Conservation (phyloP, 2,329 filamentous ascomycete genomes). For the Triangularia setosa region DNA sequence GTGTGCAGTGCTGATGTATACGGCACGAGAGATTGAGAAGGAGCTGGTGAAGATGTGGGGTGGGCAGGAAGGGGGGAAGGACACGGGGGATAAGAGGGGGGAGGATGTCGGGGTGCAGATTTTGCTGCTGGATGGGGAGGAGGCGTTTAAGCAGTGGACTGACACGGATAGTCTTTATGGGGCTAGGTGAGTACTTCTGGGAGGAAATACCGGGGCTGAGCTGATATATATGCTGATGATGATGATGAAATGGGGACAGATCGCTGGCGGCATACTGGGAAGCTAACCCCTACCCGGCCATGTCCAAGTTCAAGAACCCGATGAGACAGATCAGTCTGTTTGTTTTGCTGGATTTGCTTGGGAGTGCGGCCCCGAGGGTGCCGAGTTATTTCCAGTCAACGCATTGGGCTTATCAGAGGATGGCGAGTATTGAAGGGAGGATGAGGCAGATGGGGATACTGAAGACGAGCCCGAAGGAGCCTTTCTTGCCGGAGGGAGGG, state of each 20-base stretch:
- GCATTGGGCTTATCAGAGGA: slow-evolving; percentile 84
- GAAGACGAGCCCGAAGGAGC: slow-evolving; percentile 44
- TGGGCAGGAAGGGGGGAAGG: slow-evolving; percentile 19
- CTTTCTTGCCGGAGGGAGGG: slow-evolving; percentile 27
- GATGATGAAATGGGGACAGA: slow-evolving; percentile 32
- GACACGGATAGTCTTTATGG: slow-evolving; percentile 73
- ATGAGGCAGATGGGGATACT: slow-evolving; percentile 65
- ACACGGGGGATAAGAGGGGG: slow-evolving; percentile 51
- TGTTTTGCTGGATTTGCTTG: slow-evolving; percentile 85
- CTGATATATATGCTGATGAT: background rate
- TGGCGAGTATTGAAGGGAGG: slow-evolving; percentile 71
- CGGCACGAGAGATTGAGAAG: slow-evolving; percentile 65
- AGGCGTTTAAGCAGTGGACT: slow-evolving; percentile 72
- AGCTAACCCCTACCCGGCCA: slow-evolving; percentile 57
- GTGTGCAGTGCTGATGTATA: slow-evolving; percentile 79
- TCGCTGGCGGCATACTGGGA: slow-evolving; percentile 74
- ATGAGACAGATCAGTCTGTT: slow-evolving; percentile 75
- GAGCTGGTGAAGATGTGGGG: slow-evolving; percentile 72
- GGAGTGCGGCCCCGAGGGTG: slow-evolving; percentile 62
- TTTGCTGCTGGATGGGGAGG: slow-evolving; percentile 75
- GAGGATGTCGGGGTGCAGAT: slow-evolving; percentile 76
- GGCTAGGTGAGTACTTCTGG: slow-evolving; percentile 48
- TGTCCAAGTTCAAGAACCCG: slow-evolving; percentile 65
- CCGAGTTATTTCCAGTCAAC: slow-evolving; percentile 87
- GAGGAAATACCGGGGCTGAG: background rate